These are phyloP conservation scores for Myxozyma neglecta DNA, from an alignment of 805 yeast species.

Conservation along the genomic window DNA sequence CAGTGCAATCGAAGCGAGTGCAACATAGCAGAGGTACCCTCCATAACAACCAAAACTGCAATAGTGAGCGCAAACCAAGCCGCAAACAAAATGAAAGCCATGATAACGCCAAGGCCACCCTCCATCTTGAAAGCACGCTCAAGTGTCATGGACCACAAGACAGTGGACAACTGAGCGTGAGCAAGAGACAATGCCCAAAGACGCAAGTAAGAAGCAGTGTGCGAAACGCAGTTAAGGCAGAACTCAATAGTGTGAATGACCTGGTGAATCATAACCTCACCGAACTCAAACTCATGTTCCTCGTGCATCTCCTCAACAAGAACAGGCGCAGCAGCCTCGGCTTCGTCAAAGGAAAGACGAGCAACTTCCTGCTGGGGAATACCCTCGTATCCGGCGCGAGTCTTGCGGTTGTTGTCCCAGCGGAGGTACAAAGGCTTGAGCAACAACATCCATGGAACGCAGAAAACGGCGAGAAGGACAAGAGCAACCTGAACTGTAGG, in stretches of 20 bases:
- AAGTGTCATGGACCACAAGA: conserved; percentile 94
- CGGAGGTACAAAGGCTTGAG: conserved; percentile 77
- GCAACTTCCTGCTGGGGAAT: conserved; percentile 46
- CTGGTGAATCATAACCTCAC: conserved; percentile 94
- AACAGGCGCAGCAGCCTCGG: conserved; percentile 38
- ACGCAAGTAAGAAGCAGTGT: conserved; percentile 94
- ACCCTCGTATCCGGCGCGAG: conserved; percentile 54
- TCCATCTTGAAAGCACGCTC: conserved; percentile 69
- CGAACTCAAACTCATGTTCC: conserved; percentile 67
- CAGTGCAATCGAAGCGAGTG: conserved; percentile 98
- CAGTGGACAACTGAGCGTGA: conserved; percentile 93
- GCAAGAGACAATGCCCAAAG: conserved; percentile 97
- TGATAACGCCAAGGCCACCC: conserved; percentile 66
- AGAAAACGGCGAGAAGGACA: conserved; percentile 71
- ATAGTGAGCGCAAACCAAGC: conserved; percentile 95
- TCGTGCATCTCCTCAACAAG: conserved; percentile 48
- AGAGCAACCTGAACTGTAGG: conserved; percentile 69
- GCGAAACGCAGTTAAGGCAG: conserved; percentile 96
- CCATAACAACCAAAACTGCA: conserved; percentile 91
- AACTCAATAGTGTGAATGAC: conserved; percentile 97
- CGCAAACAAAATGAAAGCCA: conserved; percentile 78
- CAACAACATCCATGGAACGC: conserved; percentile 90
- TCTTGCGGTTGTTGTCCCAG: conserved; percentile 53
- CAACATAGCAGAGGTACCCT: conserved; percentile 98
- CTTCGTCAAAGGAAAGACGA: conserved; percentile 40